These are phyloP conservation scores for Vachellia collinsii DNA, from an alignment of 306 rosid species.

Conservation along the genomic window DNA sequence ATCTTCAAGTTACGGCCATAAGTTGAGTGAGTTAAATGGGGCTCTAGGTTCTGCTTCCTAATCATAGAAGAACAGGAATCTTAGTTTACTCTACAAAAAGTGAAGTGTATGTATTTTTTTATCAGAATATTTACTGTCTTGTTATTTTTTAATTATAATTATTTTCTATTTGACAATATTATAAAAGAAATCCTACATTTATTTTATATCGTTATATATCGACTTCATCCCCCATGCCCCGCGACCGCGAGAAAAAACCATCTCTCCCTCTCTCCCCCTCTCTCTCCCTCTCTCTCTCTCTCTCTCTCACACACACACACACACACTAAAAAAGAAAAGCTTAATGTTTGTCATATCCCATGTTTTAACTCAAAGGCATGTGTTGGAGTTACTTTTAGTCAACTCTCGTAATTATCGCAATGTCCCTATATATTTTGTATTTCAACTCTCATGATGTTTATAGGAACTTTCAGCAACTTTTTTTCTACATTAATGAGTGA, in stretches of 20 bases:
- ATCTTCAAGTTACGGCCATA: background rate
- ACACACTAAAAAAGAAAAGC: background rate
- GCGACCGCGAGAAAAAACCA: too few relatives aligned
- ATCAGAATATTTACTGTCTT: too few relatives aligned
- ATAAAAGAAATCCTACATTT: background rate
- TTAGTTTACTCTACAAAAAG: too few relatives aligned
- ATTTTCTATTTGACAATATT: too few relatives aligned
- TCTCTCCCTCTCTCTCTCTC: too few relatives aligned
- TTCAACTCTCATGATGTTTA: conserved; percentile 9
- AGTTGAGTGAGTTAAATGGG: background rate
- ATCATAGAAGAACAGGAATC: background rate
- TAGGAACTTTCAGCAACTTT: background rate
- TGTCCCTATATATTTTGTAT: background rate
- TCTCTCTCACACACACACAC: too few relatives aligned
- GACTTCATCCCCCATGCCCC: too few relatives aligned
- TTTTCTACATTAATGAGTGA: background rate
- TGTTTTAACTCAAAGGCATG: background rate
- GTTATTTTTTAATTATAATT: too few relatives aligned
- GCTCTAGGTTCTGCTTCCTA: background rate
- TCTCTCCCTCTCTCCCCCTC: too few relatives aligned
- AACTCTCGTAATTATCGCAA: background rate
- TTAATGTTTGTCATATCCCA: background rate
- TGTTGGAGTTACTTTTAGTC: background rate
- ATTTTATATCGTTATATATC: too few relatives aligned
- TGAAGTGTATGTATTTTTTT: background rate